phyloP scores from a whole-genome alignment of 306 rosid species.

The Pyrus pyrifolia region DNA sequence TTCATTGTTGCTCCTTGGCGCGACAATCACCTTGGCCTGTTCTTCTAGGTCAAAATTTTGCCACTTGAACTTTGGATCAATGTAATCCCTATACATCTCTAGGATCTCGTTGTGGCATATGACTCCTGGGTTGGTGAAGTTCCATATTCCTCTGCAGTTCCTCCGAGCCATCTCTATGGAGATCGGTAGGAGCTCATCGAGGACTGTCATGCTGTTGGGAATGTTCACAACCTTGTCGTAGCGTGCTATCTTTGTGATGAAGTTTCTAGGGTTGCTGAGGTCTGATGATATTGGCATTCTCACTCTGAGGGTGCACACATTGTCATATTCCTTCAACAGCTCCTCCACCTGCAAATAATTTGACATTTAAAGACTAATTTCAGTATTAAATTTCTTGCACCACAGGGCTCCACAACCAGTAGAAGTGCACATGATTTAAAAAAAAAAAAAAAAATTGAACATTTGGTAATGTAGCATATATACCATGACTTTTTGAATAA shows the following conservation, averaged over 20 bases:
- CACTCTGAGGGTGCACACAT: slow-evolving; percentile 59
- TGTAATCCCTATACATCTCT: slow-evolving; percentile 51
- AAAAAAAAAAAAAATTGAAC: not conserved
- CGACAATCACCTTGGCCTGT: slow-evolving; percentile 63
- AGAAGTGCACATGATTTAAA: not conserved
- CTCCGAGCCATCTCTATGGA: slow-evolving; percentile 68
- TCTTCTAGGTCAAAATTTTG: slow-evolving; percentile 50
- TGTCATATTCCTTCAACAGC: slow-evolving; percentile 42
- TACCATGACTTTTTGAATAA: not conserved
- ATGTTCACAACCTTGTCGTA: slow-evolving; percentile 65
- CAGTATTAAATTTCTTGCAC: no score
- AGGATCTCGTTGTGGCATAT: slow-evolving; percentile 62
- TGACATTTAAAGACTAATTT: not conserved
- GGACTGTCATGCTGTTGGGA: slow-evolving; percentile 70
- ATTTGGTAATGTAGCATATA: not conserved
- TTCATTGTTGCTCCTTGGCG: slow-evolving; percentile 65
- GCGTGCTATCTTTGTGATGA: slow-evolving; percentile 58
- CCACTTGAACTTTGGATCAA: slow-evolving; percentile 57
- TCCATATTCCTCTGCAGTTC: slow-evolving; percentile 60
- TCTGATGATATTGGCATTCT: slow-evolving; percentile 78
- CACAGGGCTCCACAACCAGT: no score
- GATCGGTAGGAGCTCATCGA: slow-evolving; percentile 67
- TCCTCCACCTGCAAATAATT: slow-evolving; percentile 51
- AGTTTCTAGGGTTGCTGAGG: slow-evolving; percentile 64
- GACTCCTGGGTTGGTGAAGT: slow-evolving; percentile 76